Percentiles rank a stretch among this genome's conserved stretches.
Evolutionary conservation across 805 yeast genomes (phyloP).

Genomic region (Debaryomyces maramus): DNA sequence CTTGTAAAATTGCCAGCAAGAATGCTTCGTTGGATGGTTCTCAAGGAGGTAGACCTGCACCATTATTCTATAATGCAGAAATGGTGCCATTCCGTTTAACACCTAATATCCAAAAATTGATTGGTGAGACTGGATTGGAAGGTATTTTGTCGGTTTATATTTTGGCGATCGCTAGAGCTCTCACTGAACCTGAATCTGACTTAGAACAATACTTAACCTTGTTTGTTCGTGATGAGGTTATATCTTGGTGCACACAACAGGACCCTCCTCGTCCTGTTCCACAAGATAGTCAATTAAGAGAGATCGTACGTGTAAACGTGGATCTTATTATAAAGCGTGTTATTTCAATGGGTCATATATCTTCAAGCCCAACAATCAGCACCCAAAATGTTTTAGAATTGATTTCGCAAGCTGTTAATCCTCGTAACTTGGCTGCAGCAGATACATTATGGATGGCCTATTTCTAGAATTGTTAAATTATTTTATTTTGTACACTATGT

Average conservation of each 20-base stretch:
- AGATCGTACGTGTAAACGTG: conserved; percentile 84
- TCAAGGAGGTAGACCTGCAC: conserved; percentile 58
- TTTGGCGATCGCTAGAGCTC: conserved; percentile 81
- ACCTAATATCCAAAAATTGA: conserved; percentile 89
- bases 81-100: conserved; percentile 95
- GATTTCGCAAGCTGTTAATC: conserved; percentile 92
- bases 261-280: conserved; percentile 72
- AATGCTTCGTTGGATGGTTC: conserved; percentile 49
- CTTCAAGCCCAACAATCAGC: conserved; percentile 69
- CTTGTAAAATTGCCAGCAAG: conserved; percentile 71
- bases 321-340: conserved; percentile 81
- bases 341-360: conserved; percentile 60
- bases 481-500: not conserved
- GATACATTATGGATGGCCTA: conserved; percentile 97
- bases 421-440: conserved; percentile 86
- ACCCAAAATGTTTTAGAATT: conserved; percentile 89
- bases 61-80: conserved; percentile 87
- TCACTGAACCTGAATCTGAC: conserved; percentile 90
- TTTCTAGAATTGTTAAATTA: conserved; percentile 41
- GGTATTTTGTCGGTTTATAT: conserved; percentile 86
- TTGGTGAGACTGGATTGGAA: conserved; percentile 92
- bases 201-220: conserved; percentile 88
- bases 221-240: conserved; percentile 92
- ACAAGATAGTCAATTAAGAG: conserved; percentile 80
- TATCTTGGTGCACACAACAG: conserved; percentile 89